A percentile compares a stretch with the other conserved stretches of the same genome.
phyloP scores from a whole-genome alignment of 192 early-diverging fungal species.

The Backusella tuberculispora region DNA sequence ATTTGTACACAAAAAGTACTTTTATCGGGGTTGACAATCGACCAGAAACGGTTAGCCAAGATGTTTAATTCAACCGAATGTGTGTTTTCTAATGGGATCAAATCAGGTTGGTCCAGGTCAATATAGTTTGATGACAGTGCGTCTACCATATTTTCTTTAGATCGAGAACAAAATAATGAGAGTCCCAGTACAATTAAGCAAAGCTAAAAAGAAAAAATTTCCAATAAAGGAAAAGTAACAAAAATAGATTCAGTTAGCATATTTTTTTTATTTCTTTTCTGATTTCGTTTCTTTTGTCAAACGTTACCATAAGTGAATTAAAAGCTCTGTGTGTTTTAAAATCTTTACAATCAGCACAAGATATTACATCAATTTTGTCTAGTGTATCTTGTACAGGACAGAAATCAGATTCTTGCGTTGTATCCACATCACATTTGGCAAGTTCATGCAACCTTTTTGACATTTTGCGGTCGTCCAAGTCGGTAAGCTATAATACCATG shows the following conservation, averaged over 20 bases:
- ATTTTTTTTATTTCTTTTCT: not conserved
- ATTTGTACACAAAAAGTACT: not conserved
- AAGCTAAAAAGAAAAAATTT: slow-evolving; percentile 8
- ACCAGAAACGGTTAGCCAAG: not conserved
- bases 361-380: slow-evolving; percentile 7
- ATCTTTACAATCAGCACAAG: slow-evolving; percentile 33
- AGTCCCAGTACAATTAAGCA: slow-evolving; percentile 18
- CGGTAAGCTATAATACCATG: slow-evolving; percentile 24
- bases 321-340: slow-evolving; percentile 39
- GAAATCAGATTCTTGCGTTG: slow-evolving; percentile 8
- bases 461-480: slow-evolving; percentile 31
- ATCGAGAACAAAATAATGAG: slow-evolving; percentile 7
- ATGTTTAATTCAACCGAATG: not conserved
- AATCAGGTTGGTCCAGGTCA: not conserved
- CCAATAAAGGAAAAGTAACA: not conserved
- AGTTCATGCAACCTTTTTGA: slow-evolving; percentile 37
- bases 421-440: slow-evolving; percentile 17
- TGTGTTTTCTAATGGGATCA: not conserved
- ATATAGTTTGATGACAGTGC: slow-evolving; percentile 1
- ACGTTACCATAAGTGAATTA: slow-evolving; percentile 35
- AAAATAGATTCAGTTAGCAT: too few species aligned
- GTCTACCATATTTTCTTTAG: not conserved
- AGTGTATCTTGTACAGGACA: slow-evolving; percentile 28
- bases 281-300: not conserved
- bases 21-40: not conserved